Evolutionary conservation across 1,139 yeast species (phyloP).

Genomic region (Blastobotrys elegans): DNA sequence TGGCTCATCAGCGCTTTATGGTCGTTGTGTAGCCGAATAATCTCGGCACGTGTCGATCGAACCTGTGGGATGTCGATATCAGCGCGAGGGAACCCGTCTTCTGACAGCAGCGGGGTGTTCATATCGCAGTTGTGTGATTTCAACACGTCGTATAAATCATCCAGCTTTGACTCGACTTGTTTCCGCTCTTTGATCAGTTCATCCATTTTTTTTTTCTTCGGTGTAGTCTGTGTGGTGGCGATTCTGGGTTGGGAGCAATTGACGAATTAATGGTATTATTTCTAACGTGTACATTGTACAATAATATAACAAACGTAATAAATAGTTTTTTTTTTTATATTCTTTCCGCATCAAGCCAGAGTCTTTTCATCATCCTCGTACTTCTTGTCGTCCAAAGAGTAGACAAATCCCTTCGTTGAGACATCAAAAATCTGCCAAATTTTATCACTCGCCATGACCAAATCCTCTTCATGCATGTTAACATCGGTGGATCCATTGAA

Average conservation of each 20-base stretch:
- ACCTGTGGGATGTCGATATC: slow-evolving; percentile 72
- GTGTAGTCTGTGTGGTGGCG: no score
- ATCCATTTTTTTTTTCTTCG: slow-evolving; percentile 1
- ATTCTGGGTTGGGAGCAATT: no score
- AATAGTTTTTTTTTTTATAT: no score
- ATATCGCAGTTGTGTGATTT: slow-evolving; percentile 46
- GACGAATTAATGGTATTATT: no score
- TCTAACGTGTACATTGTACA: no score
- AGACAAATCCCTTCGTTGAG: slow-evolving; percentile 1
- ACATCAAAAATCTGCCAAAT: slow-evolving; percentile 17
- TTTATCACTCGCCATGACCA: slow-evolving; percentile 12
- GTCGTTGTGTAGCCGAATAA: slow-evolving; percentile 69
- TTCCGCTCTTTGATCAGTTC: slow-evolving; percentile 21
- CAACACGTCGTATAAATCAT: slow-evolving; percentile 28
- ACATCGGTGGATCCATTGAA: slow-evolving; percentile 12
- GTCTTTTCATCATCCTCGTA: background rate
- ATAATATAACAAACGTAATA: no score
- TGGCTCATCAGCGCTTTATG: slow-evolving; percentile 45
- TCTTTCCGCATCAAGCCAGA: no score
- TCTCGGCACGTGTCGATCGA: slow-evolving; percentile 57
- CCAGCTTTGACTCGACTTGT: slow-evolving; percentile 27
- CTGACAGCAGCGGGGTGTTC: slow-evolving; percentile 57
- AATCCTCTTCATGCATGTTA: slow-evolving; percentile 15
- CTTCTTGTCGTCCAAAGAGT: slow-evolving; percentile 2
- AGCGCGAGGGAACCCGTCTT: slow-evolving; percentile 79